phyloP scores from a whole-genome alignment of 805 yeast species.

The Pichia scutulata region DNA sequence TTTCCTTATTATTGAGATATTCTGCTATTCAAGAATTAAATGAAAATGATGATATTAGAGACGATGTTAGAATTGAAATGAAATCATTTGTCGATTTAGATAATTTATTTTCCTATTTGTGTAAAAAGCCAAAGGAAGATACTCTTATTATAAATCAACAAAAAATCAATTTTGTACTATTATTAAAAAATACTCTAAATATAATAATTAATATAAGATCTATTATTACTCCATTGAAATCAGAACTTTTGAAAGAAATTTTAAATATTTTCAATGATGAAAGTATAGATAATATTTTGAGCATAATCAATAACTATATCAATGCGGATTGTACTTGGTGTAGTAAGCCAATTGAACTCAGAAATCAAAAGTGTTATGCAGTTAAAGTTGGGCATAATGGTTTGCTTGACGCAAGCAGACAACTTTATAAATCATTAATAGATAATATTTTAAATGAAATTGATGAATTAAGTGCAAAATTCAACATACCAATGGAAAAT shows the following conservation, averaged over 20 bases:
- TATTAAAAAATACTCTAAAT: conserved; percentile 31
- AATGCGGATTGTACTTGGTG: conserved; percentile 41
- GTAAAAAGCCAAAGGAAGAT: conserved; percentile 12
- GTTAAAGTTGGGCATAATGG: conserved; percentile 39
- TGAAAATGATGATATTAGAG: conserved; percentile 10
- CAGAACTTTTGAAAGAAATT: conserved; percentile 20
- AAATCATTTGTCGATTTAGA: conserved; percentile 33
- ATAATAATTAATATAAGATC: conserved; percentile 15
- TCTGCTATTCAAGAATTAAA: conserved; percentile 33
- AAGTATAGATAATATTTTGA: conserved; percentile 17
- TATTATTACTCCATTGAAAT: conserved; percentile 11
- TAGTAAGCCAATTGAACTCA: conserved; percentile 30
- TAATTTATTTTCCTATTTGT: conserved; percentile 29
- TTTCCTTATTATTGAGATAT: conserved; percentile 30
- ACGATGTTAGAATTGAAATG: conserved; percentile 19
- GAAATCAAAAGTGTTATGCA: conserved; percentile 38
- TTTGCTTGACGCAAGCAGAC: conserved; percentile 36
- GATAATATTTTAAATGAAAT: conserved; percentile 30
- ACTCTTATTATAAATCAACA: conserved; percentile 23
- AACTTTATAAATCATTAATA: conserved; percentile 30
- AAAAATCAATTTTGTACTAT: conserved; percentile 34
- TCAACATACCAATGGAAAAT: conserved; percentile 24
- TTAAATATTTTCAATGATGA: conserved; percentile 22
- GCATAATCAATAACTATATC: conserved; percentile 26
- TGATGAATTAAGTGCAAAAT: conserved; percentile 18